Base-by-base conservation (phyloP, 2,329 filamentous ascomycete genomes). In the Paraphoma sp. region DNA sequence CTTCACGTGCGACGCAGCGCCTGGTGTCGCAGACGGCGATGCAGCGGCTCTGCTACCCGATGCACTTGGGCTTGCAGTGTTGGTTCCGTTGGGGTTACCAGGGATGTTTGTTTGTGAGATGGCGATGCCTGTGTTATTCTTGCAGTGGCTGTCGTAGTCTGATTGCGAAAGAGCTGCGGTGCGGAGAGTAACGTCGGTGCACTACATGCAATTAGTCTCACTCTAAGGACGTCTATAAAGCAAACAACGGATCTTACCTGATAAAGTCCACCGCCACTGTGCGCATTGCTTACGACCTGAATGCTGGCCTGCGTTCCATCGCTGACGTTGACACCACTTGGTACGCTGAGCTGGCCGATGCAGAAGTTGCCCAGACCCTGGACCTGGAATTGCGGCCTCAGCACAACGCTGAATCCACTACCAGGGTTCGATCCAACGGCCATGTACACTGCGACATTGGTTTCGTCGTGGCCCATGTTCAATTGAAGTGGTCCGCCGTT, bases 111-210 rank as follows among this genome's bases (percentile, higher is more conserved):
- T 55, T 36, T 66, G 60, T 8, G 51, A 73, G 7, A 83, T 80
- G 4, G 78, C 79, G 44, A 91, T 78, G 33, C 83, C 84, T 9
- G 82, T 86, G 61, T 81, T 82, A 63, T 86, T 89, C 61, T 76
- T 78, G 82, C 89, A 92, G 54, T 82, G 76, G 41, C 78, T 76
- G 18, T 72, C 63, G 63, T 72, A 76, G 33, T 78, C 78, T 28
- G 78, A 70, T 14, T 83, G 79, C 8, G 78, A 72, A 16, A 81
- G 78, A 4, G 84, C 80, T 10, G 79, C 78, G 49, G 79, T 78
- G 31, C 82, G 83, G 78, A 93, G 88, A 28, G 85, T 87, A 63
- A 93, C 85, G 67, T 93, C 90, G 69, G 89, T 88, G 75, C 90
- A 93, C 87, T 89, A 57, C 14, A 36, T 10, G 14, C 6, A 10